Evolutionary conservation across 2,329 filamentous ascomycete species (phyloP).

Genomic region (Huntiella abstrusa): DNA sequence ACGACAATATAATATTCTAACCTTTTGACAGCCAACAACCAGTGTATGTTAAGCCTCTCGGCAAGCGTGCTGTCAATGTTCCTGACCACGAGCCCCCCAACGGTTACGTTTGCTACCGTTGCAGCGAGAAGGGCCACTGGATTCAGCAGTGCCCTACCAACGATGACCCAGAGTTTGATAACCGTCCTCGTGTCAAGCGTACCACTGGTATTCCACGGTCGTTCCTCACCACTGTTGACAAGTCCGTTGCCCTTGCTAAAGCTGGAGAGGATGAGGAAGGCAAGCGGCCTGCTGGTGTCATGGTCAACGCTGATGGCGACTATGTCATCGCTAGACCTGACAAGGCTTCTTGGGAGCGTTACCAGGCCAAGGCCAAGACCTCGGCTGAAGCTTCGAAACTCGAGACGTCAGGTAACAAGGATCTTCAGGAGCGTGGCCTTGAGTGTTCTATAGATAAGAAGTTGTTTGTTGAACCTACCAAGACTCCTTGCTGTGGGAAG

Average conservation of each 20-base stretch:
- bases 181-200: conserved; percentile 78
- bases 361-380: conserved; percentile 82
- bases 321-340: conserved; percentile 94
- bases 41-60: conserved; percentile 34
- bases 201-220: conserved; percentile 94
- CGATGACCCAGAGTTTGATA: conserved; percentile 89
- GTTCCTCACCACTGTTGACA: conserved; percentile 89
- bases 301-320: conserved; percentile 95
- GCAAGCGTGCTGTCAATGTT: conserved; percentile 52
- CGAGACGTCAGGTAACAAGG: conserved; percentile 60
- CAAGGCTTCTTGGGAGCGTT: conserved; percentile 90
- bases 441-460: conserved; percentile 94
- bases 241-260: conserved; percentile 56
- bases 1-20: conserved; percentile 16
- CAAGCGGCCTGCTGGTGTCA: conserved; percentile 72
- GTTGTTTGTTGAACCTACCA: conserved; percentile 96
- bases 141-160: conserved; percentile 98
- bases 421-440: conserved; percentile 70
- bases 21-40: conserved; percentile 35
- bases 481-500: conserved; percentile 95
- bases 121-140: conserved; percentile 97
- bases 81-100: conserved; percentile 86
- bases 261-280: conserved; percentile 59
- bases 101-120: conserved; percentile 91
- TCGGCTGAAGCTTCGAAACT: conserved; percentile 67